phyloP scores from a whole-genome alignment of 2,329 filamentous ascomycete species.

The Dactylellina drechsleri region DNA sequence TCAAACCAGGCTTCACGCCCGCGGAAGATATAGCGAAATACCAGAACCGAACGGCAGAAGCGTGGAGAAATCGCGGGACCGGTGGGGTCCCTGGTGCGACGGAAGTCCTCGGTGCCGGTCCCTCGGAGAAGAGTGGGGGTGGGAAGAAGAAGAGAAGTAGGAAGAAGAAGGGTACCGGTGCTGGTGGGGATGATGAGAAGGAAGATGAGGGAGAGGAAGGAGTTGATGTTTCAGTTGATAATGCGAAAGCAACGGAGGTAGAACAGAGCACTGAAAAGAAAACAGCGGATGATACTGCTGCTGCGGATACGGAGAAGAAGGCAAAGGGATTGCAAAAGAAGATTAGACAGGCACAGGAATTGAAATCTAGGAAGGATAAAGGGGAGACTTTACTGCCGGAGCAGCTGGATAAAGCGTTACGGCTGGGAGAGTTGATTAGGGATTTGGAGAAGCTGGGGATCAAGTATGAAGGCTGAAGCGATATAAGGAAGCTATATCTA shows the following conservation, averaged over 20 bases:
- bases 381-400: constrained; percentile 87
- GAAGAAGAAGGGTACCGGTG: constrained; percentile 61
- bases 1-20: constrained; percentile 90
- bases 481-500: background rate
- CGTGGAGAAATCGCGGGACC: constrained; percentile 78
- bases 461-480: constrained; percentile 65
- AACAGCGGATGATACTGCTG: background rate
- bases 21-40: constrained; percentile 96
- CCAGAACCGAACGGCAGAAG: constrained; percentile 88
- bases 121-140: constrained; percentile 59
- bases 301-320: constrained; percentile 77
- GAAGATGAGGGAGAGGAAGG: constrained; percentile 24
- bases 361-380: constrained; percentile 89
- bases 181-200: constrained; percentile 11
- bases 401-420: constrained; percentile 97
- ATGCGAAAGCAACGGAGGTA: background rate
- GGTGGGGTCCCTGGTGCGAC: constrained; percentile 80
- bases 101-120: constrained; percentile 61
- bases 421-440: constrained; percentile 90
- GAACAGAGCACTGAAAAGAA: background rate
- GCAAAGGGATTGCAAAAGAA: constrained; percentile 93
- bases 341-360: constrained; percentile 87
- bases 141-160: constrained; percentile 65
- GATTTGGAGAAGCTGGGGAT: constrained; percentile 88
- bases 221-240: constrained; percentile 47